phyloP scores from a whole-genome alignment of 176 grass and related monocot species.

The Aegilops speltoides region DNA sequence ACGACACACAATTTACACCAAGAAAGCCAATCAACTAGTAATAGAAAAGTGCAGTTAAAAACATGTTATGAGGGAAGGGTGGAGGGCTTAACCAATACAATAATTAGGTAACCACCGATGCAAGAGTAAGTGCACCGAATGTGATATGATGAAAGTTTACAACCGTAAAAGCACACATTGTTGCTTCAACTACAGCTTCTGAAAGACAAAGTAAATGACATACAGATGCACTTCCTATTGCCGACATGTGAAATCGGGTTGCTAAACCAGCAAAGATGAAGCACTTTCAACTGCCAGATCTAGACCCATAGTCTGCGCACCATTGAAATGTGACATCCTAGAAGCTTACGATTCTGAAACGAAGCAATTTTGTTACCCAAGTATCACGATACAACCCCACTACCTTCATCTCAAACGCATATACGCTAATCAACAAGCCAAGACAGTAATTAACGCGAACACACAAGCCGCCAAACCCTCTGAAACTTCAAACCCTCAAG shows the following conservation, averaged over 20 bases:
- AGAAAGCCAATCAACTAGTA: background rate
- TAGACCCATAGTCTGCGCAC: slow-evolving; percentile 27
- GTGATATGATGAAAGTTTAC: background rate
- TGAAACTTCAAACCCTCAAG: too few relatives aligned
- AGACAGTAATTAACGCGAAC: background rate
- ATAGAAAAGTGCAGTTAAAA: background rate
- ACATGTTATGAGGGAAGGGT: background rate
- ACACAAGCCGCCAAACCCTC: too few relatives aligned
- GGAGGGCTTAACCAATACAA: background rate
- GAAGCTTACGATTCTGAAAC: background rate
- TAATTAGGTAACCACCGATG: background rate
- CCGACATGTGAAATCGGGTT: background rate
- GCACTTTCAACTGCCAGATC: slow-evolving; percentile 46
- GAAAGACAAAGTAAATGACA: background rate
- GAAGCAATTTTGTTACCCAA: background rate
- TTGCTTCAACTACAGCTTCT: background rate
- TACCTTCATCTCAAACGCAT: background rate
- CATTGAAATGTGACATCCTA: background rate
- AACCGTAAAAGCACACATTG: background rate
- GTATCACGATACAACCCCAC: background rate
- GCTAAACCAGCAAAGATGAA: slow-evolving; percentile 19
- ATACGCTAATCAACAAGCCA: slow-evolving; percentile 15
- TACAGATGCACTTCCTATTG: background rate
- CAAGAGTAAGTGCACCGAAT: background rate
- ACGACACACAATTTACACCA: background rate